Percentiles rank a stretch among this genome's conserved stretches.
phyloP scores from a whole-genome alignment of 164 flowering plant genomes.

The Nymphaea colorata region DNA sequence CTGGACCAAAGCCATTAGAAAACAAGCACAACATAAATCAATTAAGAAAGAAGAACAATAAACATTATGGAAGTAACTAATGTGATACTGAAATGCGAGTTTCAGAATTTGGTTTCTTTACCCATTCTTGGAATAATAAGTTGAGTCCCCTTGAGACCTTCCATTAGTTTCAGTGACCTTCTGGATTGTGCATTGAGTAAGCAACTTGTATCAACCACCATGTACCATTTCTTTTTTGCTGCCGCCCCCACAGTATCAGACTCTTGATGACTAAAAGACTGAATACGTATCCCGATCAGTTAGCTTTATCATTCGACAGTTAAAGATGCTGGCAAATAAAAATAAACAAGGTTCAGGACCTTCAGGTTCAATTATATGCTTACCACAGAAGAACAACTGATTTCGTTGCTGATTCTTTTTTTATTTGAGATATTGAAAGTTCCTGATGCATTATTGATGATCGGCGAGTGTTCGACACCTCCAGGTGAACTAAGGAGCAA shows the following conservation, averaged over 20 bases:
- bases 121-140: conserved; percentile 80
- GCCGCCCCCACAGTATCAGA: conserved; percentile 4
- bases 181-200: conserved; percentile 61
- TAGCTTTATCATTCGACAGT: background rate
- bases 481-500: conserved; percentile 19
- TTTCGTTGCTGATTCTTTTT: conserved; percentile 12
- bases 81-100: background rate
- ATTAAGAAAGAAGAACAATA: background rate
- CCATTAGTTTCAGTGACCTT: conserved; percentile 62
- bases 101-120: conserved; percentile 13
- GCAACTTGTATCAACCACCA: conserved; percentile 60
- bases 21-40: background rate
- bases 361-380: conserved; percentile 7
- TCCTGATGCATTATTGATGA: conserved; percentile 10
- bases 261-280: conserved; percentile 6
- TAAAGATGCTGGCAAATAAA: background rate
- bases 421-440: conserved; percentile 20
- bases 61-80: background rate
- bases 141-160: conserved; percentile 74
- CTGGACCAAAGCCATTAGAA: conserved; percentile 19
- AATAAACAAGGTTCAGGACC: background rate
- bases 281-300: conserved; percentile 20
- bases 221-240: conserved; percentile 45
- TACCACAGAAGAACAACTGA: conserved; percentile 16
- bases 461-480: conserved; percentile 15